phyloP scores from a whole-genome alignment of 192 early-diverging fungal genomes.

The Podila verticillata region DNA sequence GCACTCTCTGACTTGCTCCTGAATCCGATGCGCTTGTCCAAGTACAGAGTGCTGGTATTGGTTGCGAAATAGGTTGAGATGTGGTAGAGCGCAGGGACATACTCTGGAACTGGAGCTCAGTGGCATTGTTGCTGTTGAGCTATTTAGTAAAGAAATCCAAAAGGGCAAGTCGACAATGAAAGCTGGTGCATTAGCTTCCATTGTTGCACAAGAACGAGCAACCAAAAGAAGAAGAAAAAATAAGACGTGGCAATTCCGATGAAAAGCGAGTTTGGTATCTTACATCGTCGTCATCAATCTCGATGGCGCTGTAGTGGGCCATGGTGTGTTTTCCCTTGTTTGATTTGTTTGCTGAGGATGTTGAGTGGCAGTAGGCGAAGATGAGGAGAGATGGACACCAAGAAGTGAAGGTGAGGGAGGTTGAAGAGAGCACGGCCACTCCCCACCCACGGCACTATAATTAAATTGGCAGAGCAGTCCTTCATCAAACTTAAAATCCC shows the following conservation, averaged over 20 bases:
- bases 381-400: not conserved
- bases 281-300: constrained; percentile 46
- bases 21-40: too few relatives aligned
- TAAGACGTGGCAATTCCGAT: not conserved
- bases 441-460: too few relatives aligned
- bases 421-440: too few relatives aligned
- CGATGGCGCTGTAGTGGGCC: constrained; percentile 41
- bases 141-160: too few relatives aligned
- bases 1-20: too few relatives aligned
- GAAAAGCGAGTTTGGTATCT: too few relatives aligned
- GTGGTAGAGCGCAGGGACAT: not conserved
- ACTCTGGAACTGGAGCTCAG: constrained; percentile 39
- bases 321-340: not conserved
- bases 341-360: not conserved
- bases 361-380: not conserved
- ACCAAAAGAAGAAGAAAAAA: too few relatives aligned
- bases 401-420: not conserved
- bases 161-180: too few relatives aligned
- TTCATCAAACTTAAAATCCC: constrained; percentile 4
- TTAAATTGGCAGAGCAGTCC: too few relatives aligned
- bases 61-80: not conserved
- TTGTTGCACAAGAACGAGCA: not conserved
- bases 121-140: too few relatives aligned
- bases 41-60: not conserved
- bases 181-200: not conserved